Evolutionary conservation across 2,329 filamentous ascomycete genomes (phyloP), one percentile per base, ranked within the genome.

Genomic region (Septoria linicola): DNA sequence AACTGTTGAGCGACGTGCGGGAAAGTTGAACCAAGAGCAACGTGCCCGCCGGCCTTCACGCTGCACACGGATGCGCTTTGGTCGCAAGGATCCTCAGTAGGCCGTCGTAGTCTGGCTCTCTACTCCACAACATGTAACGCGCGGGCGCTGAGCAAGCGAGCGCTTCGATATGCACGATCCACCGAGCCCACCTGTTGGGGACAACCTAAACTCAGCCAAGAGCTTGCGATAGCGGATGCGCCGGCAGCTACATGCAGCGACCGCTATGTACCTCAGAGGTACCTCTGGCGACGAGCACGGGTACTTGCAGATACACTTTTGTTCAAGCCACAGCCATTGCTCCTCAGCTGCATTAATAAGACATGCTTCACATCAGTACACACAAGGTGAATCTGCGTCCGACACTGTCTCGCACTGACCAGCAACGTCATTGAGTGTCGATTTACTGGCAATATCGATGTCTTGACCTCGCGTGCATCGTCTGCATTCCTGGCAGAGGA

Each of bases 181-280:
- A 51, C 50, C 53, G 41, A 41, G 37, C 23, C 47, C 46, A 37
- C 39, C 35, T 47, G 55, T 59, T 59, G 56, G 51, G 56, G 51
- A 57, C 47, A 39, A 51, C 41, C 51, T 50, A 50, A 54, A 47
- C 41, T 50, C 36, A 36, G 55, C 53, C 55, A 55, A 58, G 53
- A 5, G 41, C 45, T 30, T 27, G 55, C 49, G 44, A 54, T 52
- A 53, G 57, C 57, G 57, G 57, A 57, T 43, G 34, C 54, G 45
- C 54, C 57, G 57, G 57, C 49, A 40, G 27, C 42, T 27, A 23
- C 13, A 11, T 23, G 37, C 36, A 25, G 27, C 40, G 31, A 57
- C 47, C 49, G 35, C 36, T 21, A 17, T 20, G 37, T 52, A 52
- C 49, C 19, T 45, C 37, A 20, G 30, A 16, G 49, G 39, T 55